Evolutionary conservation across 2,329 filamentous ascomycete species (phyloP).

Genomic region (Hypoxylon rubiginosum): DNA sequence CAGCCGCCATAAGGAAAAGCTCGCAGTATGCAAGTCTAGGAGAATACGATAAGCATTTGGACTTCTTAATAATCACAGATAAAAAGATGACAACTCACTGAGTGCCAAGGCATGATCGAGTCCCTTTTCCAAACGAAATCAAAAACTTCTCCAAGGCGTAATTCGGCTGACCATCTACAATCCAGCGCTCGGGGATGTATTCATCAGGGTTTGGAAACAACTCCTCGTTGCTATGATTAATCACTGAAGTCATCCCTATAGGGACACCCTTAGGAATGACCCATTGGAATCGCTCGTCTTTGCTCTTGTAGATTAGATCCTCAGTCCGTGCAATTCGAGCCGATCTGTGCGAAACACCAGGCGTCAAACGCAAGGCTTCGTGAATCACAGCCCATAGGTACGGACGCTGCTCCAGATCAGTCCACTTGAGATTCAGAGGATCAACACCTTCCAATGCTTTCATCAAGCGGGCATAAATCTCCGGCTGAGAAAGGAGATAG

Average conservation of each 20-base stretch:
- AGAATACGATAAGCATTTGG: conserved; percentile 13
- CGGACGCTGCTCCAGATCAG: conserved; percentile 38
- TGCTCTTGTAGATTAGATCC: conserved; percentile 32
- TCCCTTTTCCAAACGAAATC: conserved; percentile 42
- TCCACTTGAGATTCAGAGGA: conserved; percentile 36
- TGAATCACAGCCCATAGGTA: conserved; percentile 42
- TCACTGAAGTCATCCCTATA: conserved; percentile 45
- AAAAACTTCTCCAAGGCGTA: conserved; percentile 37
- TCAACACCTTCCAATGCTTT: conserved; percentile 49
- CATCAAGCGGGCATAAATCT: conserved; percentile 49
- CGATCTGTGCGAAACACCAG: conserved; percentile 34
- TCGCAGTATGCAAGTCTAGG: conserved; percentile 50
- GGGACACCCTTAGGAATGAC: conserved; percentile 42
- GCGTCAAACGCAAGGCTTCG: conserved; percentile 41
- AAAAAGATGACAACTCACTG: conserved; percentile 36
- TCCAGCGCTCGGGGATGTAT: conserved; percentile 45
- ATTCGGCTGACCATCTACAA: conserved; percentile 30
- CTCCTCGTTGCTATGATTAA: conserved; percentile 44
- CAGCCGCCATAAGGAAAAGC: conserved; percentile 47
- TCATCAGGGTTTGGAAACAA: conserved; percentile 43
- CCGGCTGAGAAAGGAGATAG: conserved; percentile 52
- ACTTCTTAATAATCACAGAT: neutral
- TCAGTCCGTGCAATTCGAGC: conserved; percentile 38
- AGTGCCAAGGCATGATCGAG: conserved; percentile 40
- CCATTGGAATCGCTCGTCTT: conserved; percentile 22